Evolutionary conservation across 2,329 filamentous ascomycete species (phyloP).

Genomic region (Aureobasidium subglaciale): DNA sequence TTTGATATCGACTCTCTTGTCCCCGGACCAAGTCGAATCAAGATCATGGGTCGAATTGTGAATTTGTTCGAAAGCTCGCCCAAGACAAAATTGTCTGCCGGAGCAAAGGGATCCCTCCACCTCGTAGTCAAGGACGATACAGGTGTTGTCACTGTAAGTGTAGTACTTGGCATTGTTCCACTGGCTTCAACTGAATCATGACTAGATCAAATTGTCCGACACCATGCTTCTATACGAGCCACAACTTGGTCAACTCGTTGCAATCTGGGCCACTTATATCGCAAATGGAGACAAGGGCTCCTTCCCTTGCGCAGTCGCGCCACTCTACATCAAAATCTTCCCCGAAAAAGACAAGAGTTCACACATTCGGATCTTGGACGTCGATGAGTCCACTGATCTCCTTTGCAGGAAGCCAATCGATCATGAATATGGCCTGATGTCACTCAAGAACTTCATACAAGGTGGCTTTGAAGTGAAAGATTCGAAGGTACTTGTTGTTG

Average conservation of each 20-base stretch:
- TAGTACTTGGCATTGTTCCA: neutral
- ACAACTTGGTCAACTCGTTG: slow-evolving; percentile 48
- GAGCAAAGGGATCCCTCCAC: slow-evolving; percentile 46
- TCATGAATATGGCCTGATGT: slow-evolving; percentile 44
- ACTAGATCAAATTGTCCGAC: slow-evolving; percentile 50
- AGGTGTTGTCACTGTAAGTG: slow-evolving; percentile 45
- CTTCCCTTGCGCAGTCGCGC: slow-evolving; percentile 38
- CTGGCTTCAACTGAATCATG: neutral
- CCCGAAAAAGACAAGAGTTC: slow-evolving; percentile 49
- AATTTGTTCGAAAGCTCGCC: slow-evolving; percentile 45
- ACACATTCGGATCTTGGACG: slow-evolving; percentile 48
- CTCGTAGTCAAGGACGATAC: slow-evolving; percentile 51
- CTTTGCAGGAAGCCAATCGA: slow-evolving; percentile 44
- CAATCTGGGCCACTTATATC: slow-evolving; percentile 52
- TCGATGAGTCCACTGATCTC: slow-evolving; percentile 36
- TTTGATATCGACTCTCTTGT: slow-evolving; percentile 41
- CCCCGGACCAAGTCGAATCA: slow-evolving; percentile 44
- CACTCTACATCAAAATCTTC: slow-evolving; percentile 50
- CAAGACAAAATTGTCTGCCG: slow-evolving; percentile 35
- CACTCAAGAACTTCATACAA: slow-evolving; percentile 47
- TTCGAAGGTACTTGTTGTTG: slow-evolving; percentile 49
- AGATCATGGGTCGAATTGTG: slow-evolving; percentile 49
- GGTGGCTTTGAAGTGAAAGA: slow-evolving; percentile 48
- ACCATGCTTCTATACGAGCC: slow-evolving; percentile 35
- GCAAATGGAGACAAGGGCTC: slow-evolving; percentile 39